Evolutionary conservation across 2,329 filamentous ascomycete species (phyloP).

Genomic region (Phialocephala subalpina): DNA sequence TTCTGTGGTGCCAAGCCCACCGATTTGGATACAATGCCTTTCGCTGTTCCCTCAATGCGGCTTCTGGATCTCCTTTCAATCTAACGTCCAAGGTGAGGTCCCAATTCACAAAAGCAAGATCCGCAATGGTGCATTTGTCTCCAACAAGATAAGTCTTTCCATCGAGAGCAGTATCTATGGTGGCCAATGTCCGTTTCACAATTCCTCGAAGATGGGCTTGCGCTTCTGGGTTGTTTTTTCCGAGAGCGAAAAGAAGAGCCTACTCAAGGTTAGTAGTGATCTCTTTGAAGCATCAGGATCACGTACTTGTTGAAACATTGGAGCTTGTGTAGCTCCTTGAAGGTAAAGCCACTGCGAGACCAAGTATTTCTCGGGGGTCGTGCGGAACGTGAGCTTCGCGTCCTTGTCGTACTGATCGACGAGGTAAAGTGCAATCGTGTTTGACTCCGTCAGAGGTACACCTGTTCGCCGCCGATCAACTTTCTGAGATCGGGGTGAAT

Average conservation of each 20-base stretch:
- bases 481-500: too few relatives aligned
- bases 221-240: too few relatives aligned
- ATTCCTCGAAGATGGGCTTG: slow-evolving; percentile 43
- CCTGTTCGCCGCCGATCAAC: too few relatives aligned
- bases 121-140: slow-evolving; percentile 49
- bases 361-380: slow-evolving; percentile 42
- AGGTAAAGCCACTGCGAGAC: slow-evolving; percentile 49
- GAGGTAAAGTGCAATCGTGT: slow-evolving; percentile 52
- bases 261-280: too few relatives aligned
- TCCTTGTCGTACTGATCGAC: slow-evolving; percentile 49
- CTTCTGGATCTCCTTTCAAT: too few relatives aligned
- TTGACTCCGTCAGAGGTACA: slow-evolving; percentile 43
- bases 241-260: too few relatives aligned
- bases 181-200: slow-evolving; percentile 46
- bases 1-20: too few relatives aligned
- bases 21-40: too few relatives aligned
- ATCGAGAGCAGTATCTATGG: slow-evolving; percentile 50
- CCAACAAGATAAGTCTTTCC: slow-evolving; percentile 48
- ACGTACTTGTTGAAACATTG: slow-evolving; percentile 49
- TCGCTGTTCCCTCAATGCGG: too few relatives aligned
- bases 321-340: slow-evolving; percentile 48
- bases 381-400: slow-evolving; percentile 44
- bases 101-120: slow-evolving; percentile 35
- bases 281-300: slow-evolving; percentile 43
- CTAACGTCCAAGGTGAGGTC: too few relatives aligned